Evolutionary conservation across 2,329 filamentous ascomycete genomes (phyloP).

Genomic region (Ampelomyces quisqualis): DNA sequence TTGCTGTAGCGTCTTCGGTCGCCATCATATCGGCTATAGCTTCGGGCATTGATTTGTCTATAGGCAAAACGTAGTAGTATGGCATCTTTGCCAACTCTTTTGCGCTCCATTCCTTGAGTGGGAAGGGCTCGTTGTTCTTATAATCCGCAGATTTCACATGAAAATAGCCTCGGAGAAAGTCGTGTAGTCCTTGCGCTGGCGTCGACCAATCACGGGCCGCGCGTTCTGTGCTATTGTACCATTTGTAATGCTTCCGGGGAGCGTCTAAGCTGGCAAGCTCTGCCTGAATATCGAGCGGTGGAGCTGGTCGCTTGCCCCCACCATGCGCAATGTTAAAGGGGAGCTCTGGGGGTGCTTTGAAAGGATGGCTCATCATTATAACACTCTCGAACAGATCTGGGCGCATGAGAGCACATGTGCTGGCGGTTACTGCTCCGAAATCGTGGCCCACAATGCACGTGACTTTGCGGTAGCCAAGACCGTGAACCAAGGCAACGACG

Average conservation of each 20-base stretch:
- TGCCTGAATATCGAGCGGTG: constrained; percentile 53
- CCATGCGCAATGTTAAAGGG: constrained; percentile 50
- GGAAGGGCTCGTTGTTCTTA: constrained; percentile 55
- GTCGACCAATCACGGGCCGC: constrained; percentile 53
- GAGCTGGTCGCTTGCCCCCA: constrained; percentile 18
- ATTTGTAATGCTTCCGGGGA: constrained; percentile 70
- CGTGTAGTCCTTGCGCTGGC: constrained; percentile 55
- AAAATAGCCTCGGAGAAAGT: constrained; percentile 66
- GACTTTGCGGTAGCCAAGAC: constrained; percentile 60
- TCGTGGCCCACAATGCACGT: constrained; percentile 66
- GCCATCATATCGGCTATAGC: constrained; percentile 58
- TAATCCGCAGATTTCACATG: constrained; percentile 67
- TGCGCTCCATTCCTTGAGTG: constrained; percentile 59
- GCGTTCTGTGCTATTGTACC: constrained; percentile 58
- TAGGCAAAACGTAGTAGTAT: constrained; percentile 67
- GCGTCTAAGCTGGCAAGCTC: constrained; percentile 56
- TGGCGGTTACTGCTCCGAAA: constrained; percentile 63
- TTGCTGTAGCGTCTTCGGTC: constrained; percentile 51
- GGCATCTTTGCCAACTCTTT: constrained; percentile 61
- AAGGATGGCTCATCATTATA: constrained; percentile 66
- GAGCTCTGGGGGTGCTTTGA: constrained; percentile 55
- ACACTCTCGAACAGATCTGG: constrained; percentile 65
- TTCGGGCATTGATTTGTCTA: constrained; percentile 59
- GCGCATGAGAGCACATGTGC: constrained; percentile 61
- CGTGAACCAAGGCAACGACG: constrained; percentile 61